These are phyloP conservation scores for Chaetomiaceae sp. DNA, from an alignment of 2,329 filamentous ascomycete genomes.

Conservation along the genomic window DNA sequence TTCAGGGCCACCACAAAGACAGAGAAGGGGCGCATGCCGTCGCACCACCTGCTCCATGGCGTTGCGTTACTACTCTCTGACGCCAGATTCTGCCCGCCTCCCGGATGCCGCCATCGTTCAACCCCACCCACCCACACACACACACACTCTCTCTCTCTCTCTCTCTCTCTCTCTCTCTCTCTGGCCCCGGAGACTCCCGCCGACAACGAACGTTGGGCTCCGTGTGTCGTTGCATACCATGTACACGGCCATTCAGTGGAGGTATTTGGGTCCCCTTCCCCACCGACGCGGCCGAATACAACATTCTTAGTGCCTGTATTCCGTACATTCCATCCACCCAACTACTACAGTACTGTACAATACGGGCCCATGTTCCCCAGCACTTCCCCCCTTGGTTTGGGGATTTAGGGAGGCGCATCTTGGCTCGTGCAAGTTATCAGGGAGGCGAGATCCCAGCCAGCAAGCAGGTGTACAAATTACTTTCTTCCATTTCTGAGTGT, in stretches of 20 bases:
- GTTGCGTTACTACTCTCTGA: conserved; percentile 19
- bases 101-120: not conserved
- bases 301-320: too few relatives aligned
- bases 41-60: not conserved
- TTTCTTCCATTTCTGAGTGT: too few relatives aligned
- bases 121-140: too few relatives aligned
- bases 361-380: not conserved
- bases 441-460: not conserved
- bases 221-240: conserved; percentile 10
- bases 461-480: too few relatives aligned
- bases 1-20: not conserved
- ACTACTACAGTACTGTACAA: not conserved
- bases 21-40: not conserved
- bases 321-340: not conserved
- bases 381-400: not conserved
- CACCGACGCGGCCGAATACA: too few relatives aligned
- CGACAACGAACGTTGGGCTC: not conserved
- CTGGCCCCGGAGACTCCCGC: too few relatives aligned
- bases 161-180: too few relatives aligned
- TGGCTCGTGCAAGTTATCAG: not conserved
- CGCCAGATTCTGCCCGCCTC: conserved; percentile 17
- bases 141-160: too few relatives aligned
- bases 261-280: too few relatives aligned
- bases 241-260: too few relatives aligned
- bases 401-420: not conserved